These are phyloP conservation scores for Beauveria rudraprayagi DNA, from an alignment of 2,329 filamentous ascomycete genomes.

Conservation along the genomic window DNA sequence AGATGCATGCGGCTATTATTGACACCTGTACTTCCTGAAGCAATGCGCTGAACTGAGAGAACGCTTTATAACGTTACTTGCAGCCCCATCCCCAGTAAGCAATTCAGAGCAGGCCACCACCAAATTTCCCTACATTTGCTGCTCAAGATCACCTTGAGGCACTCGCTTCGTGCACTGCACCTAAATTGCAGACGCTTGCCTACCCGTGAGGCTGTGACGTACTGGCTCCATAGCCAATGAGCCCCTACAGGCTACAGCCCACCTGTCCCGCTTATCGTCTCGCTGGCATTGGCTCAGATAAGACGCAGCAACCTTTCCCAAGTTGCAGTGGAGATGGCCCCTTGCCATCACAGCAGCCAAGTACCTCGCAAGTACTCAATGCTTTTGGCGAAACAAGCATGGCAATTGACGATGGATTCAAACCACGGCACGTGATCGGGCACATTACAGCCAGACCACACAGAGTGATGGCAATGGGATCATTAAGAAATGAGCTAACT, in stretches of 20 bases:
- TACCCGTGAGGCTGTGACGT: background rate
- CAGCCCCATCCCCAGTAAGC: background rate
- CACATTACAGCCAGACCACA: background rate
- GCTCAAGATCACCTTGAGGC: background rate
- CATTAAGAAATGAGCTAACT: background rate
- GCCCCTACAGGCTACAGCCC: background rate
- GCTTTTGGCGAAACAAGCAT: background rate
- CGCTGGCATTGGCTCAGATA: background rate
- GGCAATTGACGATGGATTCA: background rate
- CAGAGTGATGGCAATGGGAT: background rate
- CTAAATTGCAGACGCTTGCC: background rate
- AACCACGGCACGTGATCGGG: background rate
- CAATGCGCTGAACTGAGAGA: background rate
- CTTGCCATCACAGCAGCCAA: background rate
- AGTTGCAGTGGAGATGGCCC: background rate
- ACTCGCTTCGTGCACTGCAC: background rate
- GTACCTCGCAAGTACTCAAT: background rate
- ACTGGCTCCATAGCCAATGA: background rate
- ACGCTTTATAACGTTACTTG: background rate
- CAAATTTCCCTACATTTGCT: too few species aligned
- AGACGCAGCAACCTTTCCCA: background rate
- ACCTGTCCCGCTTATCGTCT: background rate
- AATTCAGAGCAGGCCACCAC: background rate
- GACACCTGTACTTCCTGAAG: background rate
- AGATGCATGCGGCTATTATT: background rate